Evolutionary conservation across 306 rosid genomes (phyloP), one percentile per base, ranked within the genome.

Genomic region (Cicer cuneatum): DNA sequence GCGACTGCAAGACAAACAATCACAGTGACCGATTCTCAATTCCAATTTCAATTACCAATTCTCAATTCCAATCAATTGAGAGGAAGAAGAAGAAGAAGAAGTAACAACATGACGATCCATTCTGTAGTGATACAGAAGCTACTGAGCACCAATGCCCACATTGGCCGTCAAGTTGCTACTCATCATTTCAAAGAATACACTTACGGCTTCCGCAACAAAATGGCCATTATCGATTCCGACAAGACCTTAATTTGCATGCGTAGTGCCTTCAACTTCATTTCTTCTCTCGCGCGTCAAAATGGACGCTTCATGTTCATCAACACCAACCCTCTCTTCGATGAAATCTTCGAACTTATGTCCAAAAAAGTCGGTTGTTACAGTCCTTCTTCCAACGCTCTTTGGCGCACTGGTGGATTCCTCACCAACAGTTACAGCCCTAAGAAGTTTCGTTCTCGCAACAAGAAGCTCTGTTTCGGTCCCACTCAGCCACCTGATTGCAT

Each of bases 281-380:
- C 82, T 7, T 64, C 93, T 66, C 83, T 93, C 5, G 93, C 93
- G 2, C 84, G 86, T 8, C 86, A 79, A 8, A 86, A 82, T 2
- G 98, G 86, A 1, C 89, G 95, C 5, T 89, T 93, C 90, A 89
- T 90, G 98, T 88, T 93, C 86, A 83, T 90, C 80, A 87, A 90
- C 83, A 90, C 98, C 70, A 90, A 90, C 75, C 89, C 89, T 48
- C 90, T 87, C 49, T 88, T 81, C 54, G 96, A 90, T 14, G 98
- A 92, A 62, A 90, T 90, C 70, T 77, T 92, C 66, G 81, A 90
- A 37, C 89, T 86, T 12, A 93, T 89, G 96, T 83, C 86, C 0
- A 85, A 83, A 69, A 85, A 79, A 69, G 84, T 93, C 6, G 95
- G 90, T 4, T 84, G 78, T 42, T 90, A 83, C 58, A 53, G 78